These are phyloP conservation scores for Fusarium nurragi DNA, from an alignment of 2,329 filamentous ascomycete species.

Conservation along the genomic window DNA sequence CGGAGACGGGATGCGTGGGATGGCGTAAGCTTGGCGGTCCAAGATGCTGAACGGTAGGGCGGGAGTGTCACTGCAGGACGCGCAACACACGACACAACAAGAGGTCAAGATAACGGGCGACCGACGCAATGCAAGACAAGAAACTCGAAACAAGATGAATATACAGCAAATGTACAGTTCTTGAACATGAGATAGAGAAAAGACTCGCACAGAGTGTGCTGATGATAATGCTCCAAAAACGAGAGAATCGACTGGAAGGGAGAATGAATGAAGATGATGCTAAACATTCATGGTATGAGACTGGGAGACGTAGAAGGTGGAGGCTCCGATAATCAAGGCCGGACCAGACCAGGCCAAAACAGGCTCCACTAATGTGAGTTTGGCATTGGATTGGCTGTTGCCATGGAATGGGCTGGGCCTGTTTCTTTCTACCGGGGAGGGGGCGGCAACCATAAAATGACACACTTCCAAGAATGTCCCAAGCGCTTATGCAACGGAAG, in stretches of 20 bases:
- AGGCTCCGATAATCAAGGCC: slow-evolving; percentile 16
- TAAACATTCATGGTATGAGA: slow-evolving; percentile 13
- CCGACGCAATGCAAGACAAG: slow-evolving; percentile 7
- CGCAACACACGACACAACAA: slow-evolving; percentile 18
- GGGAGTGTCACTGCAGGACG: slow-evolving; percentile 27
- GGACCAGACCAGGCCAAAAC: slow-evolving; percentile 11
- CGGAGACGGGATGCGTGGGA: neutral
- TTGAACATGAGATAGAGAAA: neutral
- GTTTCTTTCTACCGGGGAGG: slow-evolving; percentile 11
- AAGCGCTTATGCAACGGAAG: slow-evolving; percentile 8
- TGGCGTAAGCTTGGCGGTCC: slow-evolving; percentile 2
- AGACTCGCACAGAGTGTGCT: neutral
- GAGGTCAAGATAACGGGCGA: neutral
- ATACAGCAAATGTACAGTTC: neutral
- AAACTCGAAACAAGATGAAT: neutral
- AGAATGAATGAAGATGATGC: slow-evolving; percentile 21
- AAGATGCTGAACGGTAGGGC: slow-evolving; percentile 10
- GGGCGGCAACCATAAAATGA: neutral
- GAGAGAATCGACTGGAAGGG: neutral
- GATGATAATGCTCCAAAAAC: slow-evolving; percentile 16
- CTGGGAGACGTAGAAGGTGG: slow-evolving; percentile 19
- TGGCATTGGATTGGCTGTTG: slow-evolving; percentile 12
- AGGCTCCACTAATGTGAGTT: slow-evolving; percentile 8
- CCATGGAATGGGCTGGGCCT: slow-evolving; percentile 13
- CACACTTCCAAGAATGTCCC: neutral